A percentile compares a stretch with the other conserved stretches of the same genome.
phyloP scores from a whole-genome alignment of 345 rosid genomes.

The Arabidopsis suecica region DNA sequence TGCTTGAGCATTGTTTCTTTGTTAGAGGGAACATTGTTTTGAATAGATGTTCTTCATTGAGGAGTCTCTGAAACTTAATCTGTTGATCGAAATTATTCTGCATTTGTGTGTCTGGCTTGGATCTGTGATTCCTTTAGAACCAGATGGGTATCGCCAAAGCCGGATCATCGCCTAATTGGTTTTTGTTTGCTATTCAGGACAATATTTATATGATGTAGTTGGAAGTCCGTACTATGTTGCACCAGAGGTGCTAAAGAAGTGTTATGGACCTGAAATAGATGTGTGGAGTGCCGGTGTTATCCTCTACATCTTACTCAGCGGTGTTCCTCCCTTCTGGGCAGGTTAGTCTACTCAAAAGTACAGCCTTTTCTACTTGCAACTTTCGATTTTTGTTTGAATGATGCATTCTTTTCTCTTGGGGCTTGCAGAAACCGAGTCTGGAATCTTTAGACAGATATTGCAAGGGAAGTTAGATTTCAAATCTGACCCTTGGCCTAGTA shows the following conservation, averaged over 20 bases:
- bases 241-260: slow-evolving; percentile 88
- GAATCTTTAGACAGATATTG: slow-evolving; percentile 91
- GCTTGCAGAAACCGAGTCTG: slow-evolving; percentile 85
- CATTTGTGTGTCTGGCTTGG: slow-evolving; percentile 4
- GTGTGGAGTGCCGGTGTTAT: slow-evolving; percentile 99
- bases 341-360: slow-evolving; percentile 48
- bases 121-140: not conserved
- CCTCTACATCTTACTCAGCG: slow-evolving; percentile 91
- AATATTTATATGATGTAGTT: slow-evolving; percentile 80
- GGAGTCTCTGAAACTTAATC: slow-evolving; percentile 14
- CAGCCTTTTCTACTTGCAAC: not conserved
- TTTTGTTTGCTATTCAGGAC: slow-evolving; percentile 56
- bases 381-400: slow-evolving; percentile 21
- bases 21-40: not conserved
- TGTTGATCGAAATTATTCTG: not conserved
- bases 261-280: slow-evolving; percentile 91
- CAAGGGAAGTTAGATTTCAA: slow-evolving; percentile 82
- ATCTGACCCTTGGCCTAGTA: slow-evolving; percentile 95
- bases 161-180: not conserved
- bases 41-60: not conserved
- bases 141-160: not conserved
- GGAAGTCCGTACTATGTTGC: slow-evolving; percentile 99
- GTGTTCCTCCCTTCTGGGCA: slow-evolving; percentile 98
- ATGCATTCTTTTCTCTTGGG: not conserved
- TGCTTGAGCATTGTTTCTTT: slow-evolving; percentile 20